Evolutionary conservation across 148 eudicot genomes (phyloP).

Genomic region (Chenopodium quinoa): DNA sequence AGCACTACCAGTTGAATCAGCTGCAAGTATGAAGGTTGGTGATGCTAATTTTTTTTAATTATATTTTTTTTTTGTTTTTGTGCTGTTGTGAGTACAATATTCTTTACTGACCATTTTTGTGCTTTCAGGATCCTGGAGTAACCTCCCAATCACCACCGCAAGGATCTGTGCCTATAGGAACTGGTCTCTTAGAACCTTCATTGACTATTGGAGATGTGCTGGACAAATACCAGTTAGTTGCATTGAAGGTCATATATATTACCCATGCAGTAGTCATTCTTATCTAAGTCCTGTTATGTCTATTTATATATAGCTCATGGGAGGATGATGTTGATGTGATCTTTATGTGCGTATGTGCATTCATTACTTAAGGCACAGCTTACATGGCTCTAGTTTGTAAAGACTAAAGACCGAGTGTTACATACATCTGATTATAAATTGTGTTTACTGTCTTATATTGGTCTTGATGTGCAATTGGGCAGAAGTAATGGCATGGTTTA

Average conservation of each 20-base stretch:
- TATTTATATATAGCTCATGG: background rate
- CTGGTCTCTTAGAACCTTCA: slow-evolving; percentile 55
- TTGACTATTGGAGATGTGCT: slow-evolving; percentile 82
- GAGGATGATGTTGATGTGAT: background rate
- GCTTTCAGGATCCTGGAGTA: slow-evolving; percentile 54
- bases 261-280: background rate
- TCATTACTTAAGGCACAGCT: background rate
- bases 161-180: slow-evolving; percentile 43
- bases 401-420: background rate
- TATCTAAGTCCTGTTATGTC: background rate
- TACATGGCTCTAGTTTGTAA: background rate
- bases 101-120: slow-evolving; percentile 16
- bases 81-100: background rate
- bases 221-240: slow-evolving; percentile 79
- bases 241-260: slow-evolving; percentile 58
- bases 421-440: background rate
- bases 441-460: background rate
- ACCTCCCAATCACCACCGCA: slow-evolving; percentile 46
- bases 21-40: slow-evolving; percentile 48
- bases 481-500: background rate
- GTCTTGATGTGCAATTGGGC: background rate
- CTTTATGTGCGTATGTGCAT: background rate
- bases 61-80: background rate
- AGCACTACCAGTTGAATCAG: slow-evolving; percentile 44
- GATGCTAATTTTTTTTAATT: background rate